Base-by-base conservation (phyloP, 768 basidiomycete species). In the Podaxis sp. region DNA sequence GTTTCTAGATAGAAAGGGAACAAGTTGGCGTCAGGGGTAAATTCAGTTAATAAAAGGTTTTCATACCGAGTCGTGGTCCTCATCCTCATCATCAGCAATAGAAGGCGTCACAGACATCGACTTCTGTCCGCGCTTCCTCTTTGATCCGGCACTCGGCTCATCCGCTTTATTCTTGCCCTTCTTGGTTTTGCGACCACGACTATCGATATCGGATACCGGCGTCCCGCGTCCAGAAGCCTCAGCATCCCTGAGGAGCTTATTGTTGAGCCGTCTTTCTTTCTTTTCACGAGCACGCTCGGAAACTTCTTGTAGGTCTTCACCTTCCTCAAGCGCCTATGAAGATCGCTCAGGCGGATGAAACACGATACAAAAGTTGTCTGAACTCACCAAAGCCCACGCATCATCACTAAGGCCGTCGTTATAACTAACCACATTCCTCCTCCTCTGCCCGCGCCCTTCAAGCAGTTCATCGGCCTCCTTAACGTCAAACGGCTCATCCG, bases 391-490 rank as follows among this genome's bases (percentile, higher is more conserved):
- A 36, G 93, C 86, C 90, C 94, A 97, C 67, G 95, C 89, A 70
- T 97, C 96, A 67, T 98, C 96, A 57, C 87, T 90, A 60, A 98
- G 80, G 15, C 95, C 95, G 71, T 98, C 96, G 63, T 90, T 96
- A 71, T 98, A 98, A 70, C 86, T 89, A 64, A 98, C 93, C 49
- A 90, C 82, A 62, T 87, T 92, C 66, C 94, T 83, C 63, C 86
- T 83, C 67, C 95, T 84, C 72, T 92, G 89, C 38, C 95, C 96
- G 64, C 95, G 87, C 59, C 95, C 95, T 71, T 93, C 85, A 6
- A 87, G 73, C 52, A 84, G 78, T 22, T 85, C 80, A 56, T 93
- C 93, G 4, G 80, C 75, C 66, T 85, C 84, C 60, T 78, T 77
- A 29, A 73, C 78, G 54, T 87, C 88, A 70, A 93, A 93, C 1